Percentiles rank a stretch among this genome's conserved stretches.
These are phyloP conservation scores for Heliosperma pusillum DNA, from an alignment of 148 eudicot species.

Conservation along the genomic window DNA sequence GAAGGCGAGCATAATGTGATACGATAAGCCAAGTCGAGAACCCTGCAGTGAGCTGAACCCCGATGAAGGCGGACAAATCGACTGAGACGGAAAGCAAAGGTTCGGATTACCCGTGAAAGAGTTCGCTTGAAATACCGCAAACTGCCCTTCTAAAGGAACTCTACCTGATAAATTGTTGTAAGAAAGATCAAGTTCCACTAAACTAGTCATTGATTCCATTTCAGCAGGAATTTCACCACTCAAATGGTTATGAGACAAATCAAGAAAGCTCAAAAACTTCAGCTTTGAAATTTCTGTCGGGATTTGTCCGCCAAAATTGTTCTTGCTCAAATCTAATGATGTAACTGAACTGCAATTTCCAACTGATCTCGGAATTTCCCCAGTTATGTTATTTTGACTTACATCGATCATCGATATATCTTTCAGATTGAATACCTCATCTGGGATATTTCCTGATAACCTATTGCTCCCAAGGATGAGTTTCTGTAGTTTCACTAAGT, in stretches of 20 bases:
- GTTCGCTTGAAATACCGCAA: conserved; percentile 24
- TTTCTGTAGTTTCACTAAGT: conserved; percentile 26
- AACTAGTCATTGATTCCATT: conserved; percentile 40
- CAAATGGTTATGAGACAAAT: conserved; percentile 44
- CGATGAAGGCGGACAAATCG: neutral
- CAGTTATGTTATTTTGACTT: conserved; percentile 39
- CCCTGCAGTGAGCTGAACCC: conserved; percentile 5
- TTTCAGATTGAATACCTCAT: conserved; percentile 34
- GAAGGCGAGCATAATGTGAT: neutral
- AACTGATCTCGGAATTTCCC: conserved; percentile 43
- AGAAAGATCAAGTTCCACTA: conserved; percentile 46
- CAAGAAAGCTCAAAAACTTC: conserved; percentile 31
- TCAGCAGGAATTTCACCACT: conserved; percentile 42
- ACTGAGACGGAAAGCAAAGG: conserved; percentile 34
- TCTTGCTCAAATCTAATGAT: conserved; percentile 47
- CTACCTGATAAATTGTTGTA: conserved; percentile 47
- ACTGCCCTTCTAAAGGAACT: conserved; percentile 36
- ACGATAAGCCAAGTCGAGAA: conserved; percentile 13
- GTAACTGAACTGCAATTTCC: conserved; percentile 29
- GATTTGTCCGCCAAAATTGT: conserved; percentile 35
- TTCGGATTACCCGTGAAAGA: conserved; percentile 40
- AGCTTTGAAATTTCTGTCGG: conserved; percentile 34
- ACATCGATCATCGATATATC: conserved; percentile 27
- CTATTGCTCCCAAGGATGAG: conserved; percentile 34
- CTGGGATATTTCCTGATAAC: conserved; percentile 43